These are phyloP conservation scores for Odontarrhena argentea DNA, from an alignment of 345 rosid genomes.

Conservation along the genomic window DNA sequence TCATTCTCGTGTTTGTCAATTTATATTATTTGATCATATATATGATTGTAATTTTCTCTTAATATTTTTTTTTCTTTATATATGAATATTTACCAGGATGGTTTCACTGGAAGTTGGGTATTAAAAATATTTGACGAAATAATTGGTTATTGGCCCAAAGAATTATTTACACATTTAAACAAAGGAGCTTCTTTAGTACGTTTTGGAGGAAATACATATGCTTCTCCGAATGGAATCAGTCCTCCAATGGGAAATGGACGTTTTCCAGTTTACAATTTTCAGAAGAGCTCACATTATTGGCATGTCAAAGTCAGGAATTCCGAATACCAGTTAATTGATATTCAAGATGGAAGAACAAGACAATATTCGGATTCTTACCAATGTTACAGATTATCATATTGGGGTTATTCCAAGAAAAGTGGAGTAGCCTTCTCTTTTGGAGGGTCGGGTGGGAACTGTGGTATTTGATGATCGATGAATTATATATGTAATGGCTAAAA, in stretches of 20 bases:
- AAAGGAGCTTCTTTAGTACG: conserved; percentile 24
- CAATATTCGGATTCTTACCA: no score
- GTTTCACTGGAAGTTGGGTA: conserved; percentile 2
- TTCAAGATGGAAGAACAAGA: background rate
- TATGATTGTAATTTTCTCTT: no score
- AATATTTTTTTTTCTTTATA: background rate
- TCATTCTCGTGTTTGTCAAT: no score
- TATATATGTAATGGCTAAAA: no score
- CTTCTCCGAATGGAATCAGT: conserved; percentile 27
- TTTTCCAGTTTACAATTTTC: background rate
- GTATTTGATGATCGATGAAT: no score
- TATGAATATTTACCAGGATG: conserved; percentile 7
- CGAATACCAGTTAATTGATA: background rate
- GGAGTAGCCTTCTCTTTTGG: no score
- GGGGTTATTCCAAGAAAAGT: no score
- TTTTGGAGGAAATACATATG: conserved; percentile 24
- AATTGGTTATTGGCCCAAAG: conserved; percentile 31
- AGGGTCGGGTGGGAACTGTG: no score
- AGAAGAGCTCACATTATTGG: conserved; percentile 1
- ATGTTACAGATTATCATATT: no score
- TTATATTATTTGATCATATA: background rate
- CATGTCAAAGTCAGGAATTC: background rate
- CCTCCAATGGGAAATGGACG: conserved; percentile 34
- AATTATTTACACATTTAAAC: conserved; percentile 26
- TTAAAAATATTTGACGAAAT: background rate